A percentile compares a stretch with the other conserved stretches of the same genome.
phyloP scores from a whole-genome alignment of 495 filamentous ascomycete species.

The Patellaria atrata region DNA sequence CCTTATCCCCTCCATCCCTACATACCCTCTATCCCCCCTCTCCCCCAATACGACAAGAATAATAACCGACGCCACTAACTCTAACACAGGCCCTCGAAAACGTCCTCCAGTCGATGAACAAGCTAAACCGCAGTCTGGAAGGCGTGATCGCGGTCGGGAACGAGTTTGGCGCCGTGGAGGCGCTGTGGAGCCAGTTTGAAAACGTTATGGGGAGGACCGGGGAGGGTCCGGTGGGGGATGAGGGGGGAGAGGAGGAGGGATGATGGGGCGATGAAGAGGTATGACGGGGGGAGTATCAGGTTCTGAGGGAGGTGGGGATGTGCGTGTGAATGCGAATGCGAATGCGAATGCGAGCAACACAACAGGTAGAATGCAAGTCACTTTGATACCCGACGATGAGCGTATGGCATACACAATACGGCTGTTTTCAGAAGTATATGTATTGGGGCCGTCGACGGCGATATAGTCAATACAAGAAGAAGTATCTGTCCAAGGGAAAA shows the following conservation, averaged over 20 bases:
- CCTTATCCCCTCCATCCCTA: too few relatives aligned
- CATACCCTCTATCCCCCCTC: background rate
- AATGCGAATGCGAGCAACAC: too few relatives aligned
- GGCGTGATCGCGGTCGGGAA: slow-evolving; percentile 90
- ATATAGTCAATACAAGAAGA: too few relatives aligned
- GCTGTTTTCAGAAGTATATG: too few relatives aligned
- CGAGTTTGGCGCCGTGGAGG: slow-evolving; percentile 92
- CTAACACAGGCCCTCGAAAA: slow-evolving; percentile 64
- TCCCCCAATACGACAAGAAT: background rate
- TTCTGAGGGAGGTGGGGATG: background rate
- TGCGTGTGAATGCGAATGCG: background rate
- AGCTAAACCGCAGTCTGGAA: slow-evolving; percentile 81
- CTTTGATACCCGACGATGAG: too few relatives aligned
- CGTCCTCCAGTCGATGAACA: slow-evolving; percentile 91
- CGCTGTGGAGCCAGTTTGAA: slow-evolving; percentile 94
- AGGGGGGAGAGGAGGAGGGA: slow-evolving; percentile 20
- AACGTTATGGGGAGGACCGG: slow-evolving; percentile 85
- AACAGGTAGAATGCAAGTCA: too few relatives aligned
- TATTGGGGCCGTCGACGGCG: too few relatives aligned
- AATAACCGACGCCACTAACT: background rate
- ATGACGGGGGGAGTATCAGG: slow-evolving; percentile 4
- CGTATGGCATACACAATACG: too few relatives aligned
- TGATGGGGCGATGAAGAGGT: slow-evolving; percentile 10
- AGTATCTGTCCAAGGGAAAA: too few relatives aligned
- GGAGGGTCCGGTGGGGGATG: slow-evolving; percentile 31